Conservation (phyloP, 129 eudicot species). For the Centaurea solstitialis region DNA sequence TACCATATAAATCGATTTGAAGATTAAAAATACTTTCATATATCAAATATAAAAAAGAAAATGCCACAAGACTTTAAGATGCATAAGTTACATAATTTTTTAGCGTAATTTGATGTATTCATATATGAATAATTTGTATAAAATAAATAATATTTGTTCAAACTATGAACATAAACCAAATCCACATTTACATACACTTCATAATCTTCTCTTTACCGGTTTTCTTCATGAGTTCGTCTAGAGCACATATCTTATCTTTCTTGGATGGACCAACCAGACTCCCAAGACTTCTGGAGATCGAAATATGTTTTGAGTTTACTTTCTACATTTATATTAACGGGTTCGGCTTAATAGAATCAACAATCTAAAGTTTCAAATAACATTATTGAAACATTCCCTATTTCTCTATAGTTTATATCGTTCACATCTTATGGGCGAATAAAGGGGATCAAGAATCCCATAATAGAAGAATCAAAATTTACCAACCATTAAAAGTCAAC, state of each 20-base stretch:
- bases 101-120: too few species aligned
- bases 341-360: not conserved
- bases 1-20: too few species aligned
- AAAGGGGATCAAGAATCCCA: constrained; percentile 8
- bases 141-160: too few species aligned
- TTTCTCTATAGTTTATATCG: not conserved
- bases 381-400: not conserved
- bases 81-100: too few species aligned
- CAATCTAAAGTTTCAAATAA: not conserved
- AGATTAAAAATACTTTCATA: too few species aligned
- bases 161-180: not conserved
- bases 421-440: not conserved
- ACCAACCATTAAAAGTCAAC: constrained; percentile 11
- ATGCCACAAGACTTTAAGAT: too few species aligned
- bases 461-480: constrained; percentile 5
- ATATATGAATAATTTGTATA: too few species aligned
- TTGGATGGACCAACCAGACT: not conserved
- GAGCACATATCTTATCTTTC: not conserved
- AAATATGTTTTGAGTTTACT: not conserved
- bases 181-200: not conserved
- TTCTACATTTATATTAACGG: not conserved
- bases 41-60: too few species aligned
- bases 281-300: not conserved
- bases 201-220: not conserved
- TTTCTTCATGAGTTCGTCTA: not conserved